Percentiles rank a stretch among this genome's conserved stretches.
Evolutionary conservation across 228 moss, liverwort and hornwort genomes (phyloP).

Genomic region (Sphagnum fallax): DNA sequence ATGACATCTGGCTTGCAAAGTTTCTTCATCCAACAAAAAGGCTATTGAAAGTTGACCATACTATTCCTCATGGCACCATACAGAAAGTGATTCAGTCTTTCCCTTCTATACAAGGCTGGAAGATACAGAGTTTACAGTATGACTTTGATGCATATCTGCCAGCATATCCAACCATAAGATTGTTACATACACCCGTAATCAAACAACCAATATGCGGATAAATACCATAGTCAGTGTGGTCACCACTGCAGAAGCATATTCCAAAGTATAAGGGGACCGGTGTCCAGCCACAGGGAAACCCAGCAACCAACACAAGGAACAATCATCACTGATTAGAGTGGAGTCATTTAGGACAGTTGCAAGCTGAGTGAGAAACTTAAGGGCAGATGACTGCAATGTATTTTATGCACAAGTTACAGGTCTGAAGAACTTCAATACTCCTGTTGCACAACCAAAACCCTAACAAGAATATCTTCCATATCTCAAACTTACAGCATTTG

Average conservation of each 20-base stretch:
- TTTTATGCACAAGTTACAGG: slow-evolving; percentile 1
- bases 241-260: slow-evolving; percentile 38
- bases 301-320: slow-evolving; percentile 14
- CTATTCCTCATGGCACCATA: too few relatives aligned
- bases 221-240: slow-evolving; percentile 94
- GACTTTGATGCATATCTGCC: too few relatives aligned
- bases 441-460: neutral
- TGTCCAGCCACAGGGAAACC: slow-evolving; percentile 5
- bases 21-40: too few relatives aligned
- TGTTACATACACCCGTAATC: too few relatives aligned
- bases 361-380: too few relatives aligned
- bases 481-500: neutral
- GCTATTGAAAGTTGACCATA: too few relatives aligned
- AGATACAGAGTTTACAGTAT: too few relatives aligned
- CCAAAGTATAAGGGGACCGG: neutral
- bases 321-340: neutral
- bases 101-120: too few relatives aligned
- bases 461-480: neutral
- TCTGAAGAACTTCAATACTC: neutral
- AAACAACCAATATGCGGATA: neutral
- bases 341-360: neutral
- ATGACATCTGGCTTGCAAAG: too few relatives aligned
- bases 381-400: too few relatives aligned
- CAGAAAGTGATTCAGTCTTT: too few relatives aligned
- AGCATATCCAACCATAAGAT: too few relatives aligned